Evolutionary conservation across 2,329 filamentous ascomycete species (phyloP).

Genomic region (Knoxdaviesia capensis): DNA sequence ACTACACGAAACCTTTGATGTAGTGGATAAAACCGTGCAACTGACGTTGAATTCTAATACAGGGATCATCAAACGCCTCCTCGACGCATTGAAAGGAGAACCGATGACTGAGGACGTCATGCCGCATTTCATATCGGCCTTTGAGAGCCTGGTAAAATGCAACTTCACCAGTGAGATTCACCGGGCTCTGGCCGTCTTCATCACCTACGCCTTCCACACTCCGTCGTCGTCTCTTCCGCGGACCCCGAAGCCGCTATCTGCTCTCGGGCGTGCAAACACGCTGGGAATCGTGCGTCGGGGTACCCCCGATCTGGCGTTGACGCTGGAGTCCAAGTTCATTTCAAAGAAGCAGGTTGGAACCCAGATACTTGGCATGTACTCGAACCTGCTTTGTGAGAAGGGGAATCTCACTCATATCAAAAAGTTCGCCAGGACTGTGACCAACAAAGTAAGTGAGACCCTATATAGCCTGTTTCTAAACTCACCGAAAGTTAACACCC

Average conservation of each 20-base stretch:
- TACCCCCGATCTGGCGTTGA: conserved; percentile 9
- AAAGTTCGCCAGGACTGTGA: conserved; percentile 85
- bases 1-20: neutral
- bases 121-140: conserved; percentile 56
- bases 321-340: conserved; percentile 16
- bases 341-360: conserved; percentile 54
- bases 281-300: conserved; percentile 9
- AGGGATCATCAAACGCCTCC: conserved; percentile 77
- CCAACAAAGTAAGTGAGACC: conserved; percentile 51
- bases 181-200: conserved; percentile 71
- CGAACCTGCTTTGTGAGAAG: conserved; percentile 56
- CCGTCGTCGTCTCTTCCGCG: conserved; percentile 25
- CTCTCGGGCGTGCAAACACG: conserved; percentile 19
- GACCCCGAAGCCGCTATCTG: conserved; percentile 25
- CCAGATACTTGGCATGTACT: conserved; percentile 58
- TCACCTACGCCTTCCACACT: conserved; percentile 74
- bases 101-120: conserved; percentile 52
- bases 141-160: conserved; percentile 60
- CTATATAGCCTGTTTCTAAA: neutral
- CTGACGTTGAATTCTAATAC: conserved; percentile 6
- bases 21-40: neutral
- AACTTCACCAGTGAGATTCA: conserved; percentile 72
- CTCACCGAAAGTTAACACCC: conserved; percentile 9
- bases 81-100: conserved; percentile 81
- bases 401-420: conserved; percentile 48